phyloP scores from a whole-genome alignment of 2,329 filamentous ascomycete genomes.

The Neonectria sp. region DNA sequence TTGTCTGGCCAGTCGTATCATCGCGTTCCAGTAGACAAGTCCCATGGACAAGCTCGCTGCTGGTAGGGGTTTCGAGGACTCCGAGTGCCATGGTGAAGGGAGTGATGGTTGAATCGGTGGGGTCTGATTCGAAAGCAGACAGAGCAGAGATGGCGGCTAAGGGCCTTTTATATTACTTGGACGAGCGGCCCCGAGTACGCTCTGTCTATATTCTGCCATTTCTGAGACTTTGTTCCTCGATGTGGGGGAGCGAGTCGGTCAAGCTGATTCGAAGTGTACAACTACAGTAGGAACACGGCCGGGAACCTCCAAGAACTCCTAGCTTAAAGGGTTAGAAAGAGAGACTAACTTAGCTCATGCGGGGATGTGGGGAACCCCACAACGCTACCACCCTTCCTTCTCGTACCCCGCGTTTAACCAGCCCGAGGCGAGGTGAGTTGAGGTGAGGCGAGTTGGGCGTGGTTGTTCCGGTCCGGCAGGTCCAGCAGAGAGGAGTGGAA shows the following conservation, averaged over 20 bases:
- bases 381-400: not conserved
- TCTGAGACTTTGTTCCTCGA: too few species aligned
- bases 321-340: not conserved
- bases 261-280: too few species aligned
- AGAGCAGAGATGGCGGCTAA: not conserved
- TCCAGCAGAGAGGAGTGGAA: too few species aligned
- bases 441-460: too few species aligned
- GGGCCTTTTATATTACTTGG: not conserved
- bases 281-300: too few species aligned
- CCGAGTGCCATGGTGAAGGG: slow-evolving; percentile 5
- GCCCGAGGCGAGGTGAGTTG: not conserved
- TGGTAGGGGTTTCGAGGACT: not conserved
- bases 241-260: too few species aligned
- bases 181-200: too few species aligned
- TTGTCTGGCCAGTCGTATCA: not conserved
- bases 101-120: not conserved
- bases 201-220: too few species aligned
- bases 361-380: slow-evolving; percentile 3
- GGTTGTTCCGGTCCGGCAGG: too few species aligned
- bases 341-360: not conserved
- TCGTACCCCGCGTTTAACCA: not conserved
- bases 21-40: not conserved
- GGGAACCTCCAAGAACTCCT: too few species aligned
- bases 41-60: not conserved
- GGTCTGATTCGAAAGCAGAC: not conserved